phyloP scores from a whole-genome alignment of 2,329 filamentous ascomycete species.

The Epichloe baconii region DNA sequence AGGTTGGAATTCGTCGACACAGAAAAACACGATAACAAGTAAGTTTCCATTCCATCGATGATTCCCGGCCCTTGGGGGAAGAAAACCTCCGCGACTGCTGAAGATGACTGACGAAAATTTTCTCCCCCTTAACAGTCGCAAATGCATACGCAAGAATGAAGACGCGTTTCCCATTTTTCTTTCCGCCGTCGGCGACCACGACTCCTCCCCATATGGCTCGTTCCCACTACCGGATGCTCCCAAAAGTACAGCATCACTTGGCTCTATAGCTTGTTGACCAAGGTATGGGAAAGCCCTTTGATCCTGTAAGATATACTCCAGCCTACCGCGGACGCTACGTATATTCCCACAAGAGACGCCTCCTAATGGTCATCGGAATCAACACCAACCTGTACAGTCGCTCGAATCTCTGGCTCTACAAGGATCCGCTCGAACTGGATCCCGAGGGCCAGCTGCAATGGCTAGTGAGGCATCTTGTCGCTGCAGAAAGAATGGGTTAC shows the following conservation, averaged over 20 bases:
- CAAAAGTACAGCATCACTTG: background rate
- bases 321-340: background rate
- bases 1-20: background rate
- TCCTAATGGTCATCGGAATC: slow-evolving; percentile 42
- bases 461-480: slow-evolving; percentile 21
- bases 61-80: background rate
- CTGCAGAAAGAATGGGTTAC: slow-evolving; percentile 35
- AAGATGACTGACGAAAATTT: background rate
- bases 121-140: background rate
- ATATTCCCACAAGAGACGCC: slow-evolving; percentile 8
- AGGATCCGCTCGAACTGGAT: background rate
- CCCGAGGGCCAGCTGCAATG: background rate
- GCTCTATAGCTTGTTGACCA: background rate
- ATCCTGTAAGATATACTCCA: no score
- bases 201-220: background rate
- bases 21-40: slow-evolving; percentile 12
- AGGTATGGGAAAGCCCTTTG: background rate
- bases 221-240: background rate
- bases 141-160: background rate
- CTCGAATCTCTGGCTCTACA: slow-evolving; percentile 38
- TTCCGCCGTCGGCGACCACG: slow-evolving; percentile 1
- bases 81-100: background rate
- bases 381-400: slow-evolving; percentile 46
- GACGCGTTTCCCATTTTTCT: background rate
- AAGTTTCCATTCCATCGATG: background rate